These are phyloP conservation scores for Emericellopsis atlantica DNA, from an alignment of 2,329 filamentous ascomycete genomes.

Conservation along the genomic window DNA sequence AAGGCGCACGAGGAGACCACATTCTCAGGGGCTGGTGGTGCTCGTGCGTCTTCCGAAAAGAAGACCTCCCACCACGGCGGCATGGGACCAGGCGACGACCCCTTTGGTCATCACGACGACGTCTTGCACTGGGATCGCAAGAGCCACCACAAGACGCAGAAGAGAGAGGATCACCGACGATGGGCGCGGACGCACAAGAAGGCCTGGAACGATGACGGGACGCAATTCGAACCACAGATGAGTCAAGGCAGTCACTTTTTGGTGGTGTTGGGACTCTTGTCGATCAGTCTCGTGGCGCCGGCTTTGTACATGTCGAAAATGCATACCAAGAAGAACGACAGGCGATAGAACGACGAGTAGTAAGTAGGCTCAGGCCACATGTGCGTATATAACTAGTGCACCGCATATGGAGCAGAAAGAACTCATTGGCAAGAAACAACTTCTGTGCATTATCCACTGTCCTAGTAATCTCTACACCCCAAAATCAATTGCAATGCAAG, in stretches of 20 bases:
- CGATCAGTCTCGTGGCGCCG: constrained; percentile 31
- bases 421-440: background rate
- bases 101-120: constrained; percentile 32
- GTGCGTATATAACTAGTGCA: background rate
- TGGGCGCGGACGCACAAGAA: constrained; percentile 13
- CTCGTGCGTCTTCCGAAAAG: background rate
- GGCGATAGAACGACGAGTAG: no score
- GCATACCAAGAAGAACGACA: background rate
- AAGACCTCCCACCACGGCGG: constrained; percentile 20
- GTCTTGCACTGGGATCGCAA: constrained; percentile 69
- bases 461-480: constrained; percentile 3
- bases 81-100: constrained; percentile 46
- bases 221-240: constrained; percentile 27
- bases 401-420: no score
- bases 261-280: constrained; percentile 33
- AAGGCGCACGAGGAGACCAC: constrained; percentile 34
- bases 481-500: constrained; percentile 2
- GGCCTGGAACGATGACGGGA: constrained; percentile 24
- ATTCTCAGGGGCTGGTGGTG: constrained; percentile 11
- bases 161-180: constrained; percentile 40
- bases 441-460: constrained; percentile 1
- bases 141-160: constrained; percentile 63
- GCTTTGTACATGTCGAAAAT: constrained; percentile 17
- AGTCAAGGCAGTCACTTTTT: constrained; percentile 33
- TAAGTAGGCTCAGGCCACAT: no score